These are phyloP conservation scores for Pythium aquatile DNA, from an alignment of 352 stramenopile species.

Conservation along the genomic window DNA sequence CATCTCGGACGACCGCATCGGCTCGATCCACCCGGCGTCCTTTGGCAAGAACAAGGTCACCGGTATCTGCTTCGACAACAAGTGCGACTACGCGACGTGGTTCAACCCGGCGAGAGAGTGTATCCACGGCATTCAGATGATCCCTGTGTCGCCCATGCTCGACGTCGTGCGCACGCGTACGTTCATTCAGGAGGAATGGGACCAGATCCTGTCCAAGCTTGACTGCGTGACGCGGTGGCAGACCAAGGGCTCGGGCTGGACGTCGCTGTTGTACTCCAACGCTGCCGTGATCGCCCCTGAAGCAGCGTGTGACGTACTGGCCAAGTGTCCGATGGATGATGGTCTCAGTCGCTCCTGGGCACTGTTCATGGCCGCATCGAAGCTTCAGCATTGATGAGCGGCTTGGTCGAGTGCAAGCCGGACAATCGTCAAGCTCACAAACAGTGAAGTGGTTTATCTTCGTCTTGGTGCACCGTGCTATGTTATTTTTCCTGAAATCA, in stretches of 20 bases:
- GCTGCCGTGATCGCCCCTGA: constrained; percentile 58
- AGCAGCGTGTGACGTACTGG: constrained; percentile 48
- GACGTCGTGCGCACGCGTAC: constrained; percentile 49
- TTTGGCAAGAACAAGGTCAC: constrained; percentile 75
- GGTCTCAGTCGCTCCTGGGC: constrained; percentile 69
- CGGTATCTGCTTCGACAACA: constrained; percentile 36
- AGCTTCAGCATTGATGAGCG: constrained; percentile 9
- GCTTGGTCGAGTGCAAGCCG: too few relatives aligned
- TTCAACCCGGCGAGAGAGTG: constrained; percentile 64
- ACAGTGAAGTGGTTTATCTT: too few relatives aligned
- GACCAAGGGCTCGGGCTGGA: constrained; percentile 32
- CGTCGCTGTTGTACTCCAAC: constrained; percentile 55
- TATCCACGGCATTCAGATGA: constrained; percentile 81
- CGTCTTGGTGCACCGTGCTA: too few relatives aligned
- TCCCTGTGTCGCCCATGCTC: constrained; percentile 57
- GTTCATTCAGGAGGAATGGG: constrained; percentile 66
- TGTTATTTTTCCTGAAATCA: too few relatives aligned
- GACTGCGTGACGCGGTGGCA: constrained; percentile 53
- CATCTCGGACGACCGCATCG: constrained; percentile 44
- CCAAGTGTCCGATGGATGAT: constrained; percentile 64
- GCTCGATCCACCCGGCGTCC: constrained; percentile 33
- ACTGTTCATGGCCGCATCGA: constrained; percentile 56
- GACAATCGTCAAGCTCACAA: too few relatives aligned
- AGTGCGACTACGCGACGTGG: constrained; percentile 68
- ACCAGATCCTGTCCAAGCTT: constrained; percentile 49